A percentile compares a stretch with the other conserved stretches of the same genome.
Evolutionary conservation across 306 rosid species (phyloP).

Genomic region (Quercus alba): DNA sequence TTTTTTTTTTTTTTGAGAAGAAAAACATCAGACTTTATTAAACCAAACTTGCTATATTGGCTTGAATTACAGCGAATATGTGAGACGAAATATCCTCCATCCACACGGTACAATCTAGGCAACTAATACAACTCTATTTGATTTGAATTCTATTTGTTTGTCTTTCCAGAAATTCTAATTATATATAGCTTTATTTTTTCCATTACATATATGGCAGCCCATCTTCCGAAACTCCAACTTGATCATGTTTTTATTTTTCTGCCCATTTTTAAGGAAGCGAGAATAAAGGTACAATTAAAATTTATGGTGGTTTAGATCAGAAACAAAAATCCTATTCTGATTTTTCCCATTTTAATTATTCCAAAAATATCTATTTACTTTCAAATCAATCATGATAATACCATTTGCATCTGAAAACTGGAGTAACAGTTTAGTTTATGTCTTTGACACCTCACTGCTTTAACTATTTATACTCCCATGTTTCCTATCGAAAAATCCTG

Average conservation of each 20-base stretch:
- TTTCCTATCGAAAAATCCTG: background rate
- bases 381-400: background rate
- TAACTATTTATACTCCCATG: background rate
- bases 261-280: conserved; percentile 82
- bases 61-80: no score
- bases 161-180: background rate
- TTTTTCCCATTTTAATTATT: background rate
- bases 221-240: conserved; percentile 64
- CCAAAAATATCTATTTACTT: background rate
- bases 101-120: no score
- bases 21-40: no score
- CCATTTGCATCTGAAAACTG: background rate
- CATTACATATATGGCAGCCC: conserved; percentile 61
- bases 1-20: no score
- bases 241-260: conserved; percentile 84
- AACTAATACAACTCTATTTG: background rate
- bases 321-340: conserved; percentile 7
- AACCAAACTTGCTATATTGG: no score
- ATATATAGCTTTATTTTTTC: background rate
- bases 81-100: no score
- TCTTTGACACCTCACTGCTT: background rate
- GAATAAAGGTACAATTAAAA: conserved; percentile 65
- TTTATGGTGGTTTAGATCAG: background rate
- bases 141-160: background rate
- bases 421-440: background rate